Percentiles rank a stretch among this genome's conserved stretches.
Evolutionary conservation across 176 grass and related monocot genomes (phyloP).

Genomic region (Triticum urartu): DNA sequence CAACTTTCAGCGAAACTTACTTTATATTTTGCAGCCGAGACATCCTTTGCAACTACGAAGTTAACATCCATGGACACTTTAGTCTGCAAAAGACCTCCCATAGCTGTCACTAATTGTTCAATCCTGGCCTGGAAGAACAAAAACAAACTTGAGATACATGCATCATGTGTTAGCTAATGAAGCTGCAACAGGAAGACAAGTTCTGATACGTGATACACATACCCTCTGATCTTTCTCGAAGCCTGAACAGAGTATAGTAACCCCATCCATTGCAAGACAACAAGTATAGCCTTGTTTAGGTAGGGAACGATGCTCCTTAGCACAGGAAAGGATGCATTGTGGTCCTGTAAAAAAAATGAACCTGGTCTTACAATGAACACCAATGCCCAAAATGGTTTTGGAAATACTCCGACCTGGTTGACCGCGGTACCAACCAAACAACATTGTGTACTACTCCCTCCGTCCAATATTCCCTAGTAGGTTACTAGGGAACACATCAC

Average conservation of each 20-base stretch:
- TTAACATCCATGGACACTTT: constrained; percentile 66
- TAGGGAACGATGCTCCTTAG: constrained; percentile 75
- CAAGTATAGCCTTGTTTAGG: constrained; percentile 98
- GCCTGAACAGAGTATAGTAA: constrained; percentile 78
- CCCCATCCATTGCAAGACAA: constrained; percentile 96
- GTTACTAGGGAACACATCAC: background rate
- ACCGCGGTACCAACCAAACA: constrained; percentile 9
- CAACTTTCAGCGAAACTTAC: constrained; percentile 53
- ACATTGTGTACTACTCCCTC: background rate
- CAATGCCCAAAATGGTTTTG: constrained; percentile 20
- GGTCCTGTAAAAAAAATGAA: constrained; percentile 65
- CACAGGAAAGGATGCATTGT: constrained; percentile 84
- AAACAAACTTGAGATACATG: constrained; percentile 25
- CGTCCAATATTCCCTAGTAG: no score
- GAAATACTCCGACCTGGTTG: background rate
- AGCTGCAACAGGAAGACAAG: constrained; percentile 19
- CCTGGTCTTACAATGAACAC: constrained; percentile 4
- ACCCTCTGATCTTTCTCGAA: constrained; percentile 92
- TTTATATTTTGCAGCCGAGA: constrained; percentile 79
- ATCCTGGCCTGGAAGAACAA: constrained; percentile 66
- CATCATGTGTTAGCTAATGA: background rate
- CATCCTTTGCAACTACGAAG: constrained; percentile 92
- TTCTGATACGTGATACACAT: constrained; percentile 5
- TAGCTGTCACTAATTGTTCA: constrained; percentile 67
- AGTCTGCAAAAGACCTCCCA: constrained; percentile 66